These are phyloP conservation scores for Sorghum bicolor DNA, from an alignment of 176 grass and related monocot species.

Conservation along the genomic window DNA sequence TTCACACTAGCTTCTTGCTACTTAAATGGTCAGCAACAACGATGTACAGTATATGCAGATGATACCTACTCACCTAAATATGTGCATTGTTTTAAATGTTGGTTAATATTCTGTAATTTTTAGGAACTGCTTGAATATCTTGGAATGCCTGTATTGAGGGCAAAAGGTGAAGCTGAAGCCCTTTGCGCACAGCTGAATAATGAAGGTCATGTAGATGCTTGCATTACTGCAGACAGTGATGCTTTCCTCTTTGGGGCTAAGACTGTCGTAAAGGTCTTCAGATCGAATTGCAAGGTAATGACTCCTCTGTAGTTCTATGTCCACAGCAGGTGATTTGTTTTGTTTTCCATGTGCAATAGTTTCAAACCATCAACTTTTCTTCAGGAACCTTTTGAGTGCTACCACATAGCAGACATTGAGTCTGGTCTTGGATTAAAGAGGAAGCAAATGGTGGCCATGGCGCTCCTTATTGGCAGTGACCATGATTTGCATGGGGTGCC, in stretches of 20 bases:
- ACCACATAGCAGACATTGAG: conserved; percentile 84
- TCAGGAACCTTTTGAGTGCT: conserved; percentile 99
- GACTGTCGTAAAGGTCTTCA: conserved; percentile 74
- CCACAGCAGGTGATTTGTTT: background rate
- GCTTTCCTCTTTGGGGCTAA: conserved; percentile 93
- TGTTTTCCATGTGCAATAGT: background rate
- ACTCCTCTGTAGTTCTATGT: background rate
- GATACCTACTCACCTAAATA: conserved; percentile 45
- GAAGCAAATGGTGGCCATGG: conserved; percentile 94
- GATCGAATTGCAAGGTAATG: conserved; percentile 82
- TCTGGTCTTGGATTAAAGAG: conserved; percentile 78
- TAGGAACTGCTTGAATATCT: conserved; percentile 84
- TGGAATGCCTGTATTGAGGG: conserved; percentile 78
- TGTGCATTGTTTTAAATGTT: background rate
- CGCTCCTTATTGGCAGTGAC: conserved; percentile 83
- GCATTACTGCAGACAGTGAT: conserved; percentile 91
- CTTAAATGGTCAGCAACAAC: conserved; percentile 17
- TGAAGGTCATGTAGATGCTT: conserved; percentile 84
- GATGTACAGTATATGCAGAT: conserved; percentile 16
- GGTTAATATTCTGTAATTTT: background rate
- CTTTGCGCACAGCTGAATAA: conserved; percentile 85
- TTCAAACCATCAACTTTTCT: conserved; percentile 3
- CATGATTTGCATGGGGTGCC: conserved; percentile 72
- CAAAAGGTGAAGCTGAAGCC: conserved; percentile 82
- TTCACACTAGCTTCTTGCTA: conserved; percentile 27